These are phyloP conservation scores for Thymus mandschuricus DNA, from an alignment of 257 asterid species.

Conservation along the genomic window DNA sequence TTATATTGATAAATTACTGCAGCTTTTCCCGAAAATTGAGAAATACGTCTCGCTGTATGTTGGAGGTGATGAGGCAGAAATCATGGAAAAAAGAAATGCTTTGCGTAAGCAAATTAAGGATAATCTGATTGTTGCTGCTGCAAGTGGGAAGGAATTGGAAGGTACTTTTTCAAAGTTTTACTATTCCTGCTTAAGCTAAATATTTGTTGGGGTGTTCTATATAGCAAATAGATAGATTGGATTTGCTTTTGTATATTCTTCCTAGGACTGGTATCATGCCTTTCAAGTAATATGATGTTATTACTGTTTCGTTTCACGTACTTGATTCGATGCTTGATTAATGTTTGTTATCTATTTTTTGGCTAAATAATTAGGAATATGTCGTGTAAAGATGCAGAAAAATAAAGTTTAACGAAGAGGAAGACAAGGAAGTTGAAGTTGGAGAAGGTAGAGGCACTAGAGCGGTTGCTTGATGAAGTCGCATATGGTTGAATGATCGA, in stretches of 20 bases:
- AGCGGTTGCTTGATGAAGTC: too few species aligned
- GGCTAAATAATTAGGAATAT: too few species aligned
- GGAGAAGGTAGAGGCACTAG: too few species aligned
- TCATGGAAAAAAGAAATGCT: constrained; percentile 65
- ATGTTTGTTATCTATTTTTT: too few species aligned
- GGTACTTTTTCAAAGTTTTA: constrained; percentile 47
- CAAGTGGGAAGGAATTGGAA: constrained; percentile 98
- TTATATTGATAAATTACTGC: constrained; percentile 36
- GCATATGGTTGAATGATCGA: too few species aligned
- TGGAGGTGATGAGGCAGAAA: constrained; percentile 80
- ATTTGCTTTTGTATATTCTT: not conserved
- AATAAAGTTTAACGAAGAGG: too few species aligned
- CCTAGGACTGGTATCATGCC: not conserved
- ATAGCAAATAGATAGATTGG: not conserved
- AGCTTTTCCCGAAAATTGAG: constrained; percentile 97
- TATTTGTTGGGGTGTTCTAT: not conserved
- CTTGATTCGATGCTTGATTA: too few species aligned
- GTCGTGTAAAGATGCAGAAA: too few species aligned
- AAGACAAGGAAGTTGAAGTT: too few species aligned
- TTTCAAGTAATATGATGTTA: not conserved
- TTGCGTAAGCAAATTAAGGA: constrained; percentile 80
- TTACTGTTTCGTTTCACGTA: too few species aligned
- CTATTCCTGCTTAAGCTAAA: not conserved
- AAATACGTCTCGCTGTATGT: constrained; percentile 77
- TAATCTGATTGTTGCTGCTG: constrained; percentile 82